Evolutionary conservation across 768 basidiomycete genomes (phyloP).

Genomic region (Terana coerulea): DNA sequence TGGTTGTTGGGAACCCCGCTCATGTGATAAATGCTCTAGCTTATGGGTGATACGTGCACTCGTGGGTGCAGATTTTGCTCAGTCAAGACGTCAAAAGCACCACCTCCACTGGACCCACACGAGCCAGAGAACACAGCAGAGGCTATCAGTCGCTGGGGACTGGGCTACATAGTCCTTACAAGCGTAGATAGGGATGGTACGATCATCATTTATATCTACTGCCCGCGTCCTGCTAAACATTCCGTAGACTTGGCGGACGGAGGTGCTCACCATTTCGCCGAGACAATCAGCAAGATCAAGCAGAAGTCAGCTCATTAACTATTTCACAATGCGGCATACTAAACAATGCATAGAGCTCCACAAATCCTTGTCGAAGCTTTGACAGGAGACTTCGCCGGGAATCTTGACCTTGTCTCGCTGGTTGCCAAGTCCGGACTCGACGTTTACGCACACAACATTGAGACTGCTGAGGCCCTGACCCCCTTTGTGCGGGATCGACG

Average conservation of each 20-base stretch:
- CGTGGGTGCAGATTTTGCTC: slow-evolving; percentile 97
- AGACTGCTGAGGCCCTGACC: slow-evolving; percentile 92
- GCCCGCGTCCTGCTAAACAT: background rate
- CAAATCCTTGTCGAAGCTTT: slow-evolving; percentile 95
- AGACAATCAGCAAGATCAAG: slow-evolving; percentile 93
- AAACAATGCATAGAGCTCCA: slow-evolving; percentile 61
- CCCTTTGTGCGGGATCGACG: slow-evolving; percentile 94
- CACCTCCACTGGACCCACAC: slow-evolving; percentile 89
- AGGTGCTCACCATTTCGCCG: slow-evolving; percentile 91
- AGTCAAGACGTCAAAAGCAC: slow-evolving; percentile 87
- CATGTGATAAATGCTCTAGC: slow-evolving; percentile 37
- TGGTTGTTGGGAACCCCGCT: background rate
- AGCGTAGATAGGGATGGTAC: slow-evolving; percentile 95
- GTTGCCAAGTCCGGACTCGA: slow-evolving; percentile 94
- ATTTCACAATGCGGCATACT: background rate
- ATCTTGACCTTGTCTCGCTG: slow-evolving; percentile 64
- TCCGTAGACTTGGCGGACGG: slow-evolving; percentile 85
- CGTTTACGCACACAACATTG: slow-evolving; percentile 97
- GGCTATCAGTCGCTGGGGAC: slow-evolving; percentile 95
- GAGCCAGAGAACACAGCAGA: slow-evolving; percentile 99
- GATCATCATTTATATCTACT: slow-evolving; percentile 21
- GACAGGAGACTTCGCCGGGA: slow-evolving; percentile 90
- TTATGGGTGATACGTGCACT: slow-evolving; percentile 99
- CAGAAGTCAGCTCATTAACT: slow-evolving; percentile 62
- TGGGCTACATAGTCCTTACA: slow-evolving; percentile 97